These are phyloP conservation scores for Pythium phragmitis DNA, from an alignment of 352 stramenopile genomes.

Conservation along the genomic window DNA sequence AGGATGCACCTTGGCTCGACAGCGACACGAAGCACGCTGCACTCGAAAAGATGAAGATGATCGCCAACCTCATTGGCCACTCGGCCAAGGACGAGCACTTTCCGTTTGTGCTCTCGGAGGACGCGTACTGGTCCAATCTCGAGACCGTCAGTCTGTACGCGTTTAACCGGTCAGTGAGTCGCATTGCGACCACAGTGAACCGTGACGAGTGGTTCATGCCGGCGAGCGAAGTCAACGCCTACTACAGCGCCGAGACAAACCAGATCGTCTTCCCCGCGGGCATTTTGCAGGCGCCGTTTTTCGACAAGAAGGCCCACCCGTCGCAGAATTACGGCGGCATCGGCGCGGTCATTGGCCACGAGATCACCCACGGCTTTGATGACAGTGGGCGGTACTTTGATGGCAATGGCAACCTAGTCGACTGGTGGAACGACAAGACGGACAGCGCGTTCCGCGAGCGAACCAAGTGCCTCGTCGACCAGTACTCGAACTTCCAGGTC, in stretches of 20 bases:
- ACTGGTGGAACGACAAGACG: slow-evolving; percentile 93
- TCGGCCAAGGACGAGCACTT: slow-evolving; percentile 45
- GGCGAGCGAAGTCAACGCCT: slow-evolving; percentile 92
- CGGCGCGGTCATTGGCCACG: slow-evolving; percentile 92
- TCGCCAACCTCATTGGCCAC: slow-evolving; percentile 74
- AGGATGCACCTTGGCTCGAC: slow-evolving; percentile 89
- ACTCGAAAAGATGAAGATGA: slow-evolving; percentile 85
- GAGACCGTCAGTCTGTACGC: slow-evolving; percentile 40
- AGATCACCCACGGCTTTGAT: slow-evolving; percentile 97
- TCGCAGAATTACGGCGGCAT: slow-evolving; percentile 94
- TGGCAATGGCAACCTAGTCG: slow-evolving; percentile 85
- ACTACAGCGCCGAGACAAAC: slow-evolving; percentile 69
- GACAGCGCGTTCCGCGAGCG: slow-evolving; percentile 64
- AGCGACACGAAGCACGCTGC: slow-evolving; percentile 73
- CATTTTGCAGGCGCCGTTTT: slow-evolving; percentile 95
- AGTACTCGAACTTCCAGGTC: slow-evolving; percentile 57
- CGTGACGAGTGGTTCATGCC: slow-evolving; percentile 89
- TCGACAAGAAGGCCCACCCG: slow-evolving; percentile 73
- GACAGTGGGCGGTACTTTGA: slow-evolving; percentile 89
- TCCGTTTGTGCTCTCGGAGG: slow-evolving; percentile 45
- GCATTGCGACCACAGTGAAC: slow-evolving; percentile 48
- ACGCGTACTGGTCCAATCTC: slow-evolving; percentile 51
- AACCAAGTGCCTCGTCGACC: slow-evolving; percentile 58
- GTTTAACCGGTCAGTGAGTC: slow-evolving; percentile 42
- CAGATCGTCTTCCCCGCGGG: slow-evolving; percentile 96